Base-by-base conservation (phyloP, 805 yeast genomes). In the Ogataea parapolymorpha region DNA sequence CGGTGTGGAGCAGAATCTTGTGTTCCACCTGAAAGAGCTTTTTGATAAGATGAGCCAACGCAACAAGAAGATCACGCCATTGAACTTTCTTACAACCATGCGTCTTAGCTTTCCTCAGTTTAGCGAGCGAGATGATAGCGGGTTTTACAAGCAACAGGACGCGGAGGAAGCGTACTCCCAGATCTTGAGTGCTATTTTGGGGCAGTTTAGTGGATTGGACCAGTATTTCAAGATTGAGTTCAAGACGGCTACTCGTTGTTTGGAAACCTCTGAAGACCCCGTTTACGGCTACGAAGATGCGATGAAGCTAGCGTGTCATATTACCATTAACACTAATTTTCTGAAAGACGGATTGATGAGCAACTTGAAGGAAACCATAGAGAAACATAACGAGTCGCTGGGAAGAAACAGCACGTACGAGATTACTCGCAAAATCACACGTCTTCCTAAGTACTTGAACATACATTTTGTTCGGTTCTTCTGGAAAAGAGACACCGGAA, bases 101-200 rank as follows among this genome's bases (percentile, higher is more conserved):
- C 79, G 96, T 60, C 67, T 71, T 35, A 66, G 70, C 13, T 85
- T 78, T 58, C 97, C 98, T 2, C 98, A 93, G 65, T 93, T 93
- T 64, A 85, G 84, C 31, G 97, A 91, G 60, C 77, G 79, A 45
- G 83, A 79, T 46, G 66, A 68, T 22, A 68, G 70, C 37, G 97
- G 97, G 1, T 66, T 74, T 42, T 85, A 75, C 59, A 89, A 87
- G 63, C 99, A 93, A 67, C 99, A 93, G 66, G 99, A 93, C 68
- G 99, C 99, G 0, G 99, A 93, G 67, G 99, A 93, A 62, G 85
- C 91, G 13, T 89, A 80, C 66, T 82, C 96, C 6, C 91, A 85
- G 61, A 73, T 93, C 37, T 65, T 90, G 48, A 66, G 69, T 26
- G 65, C 72, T 24, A 62, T 87, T 45, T 62, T 73, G 26, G 55